Percentiles rank a stretch among this genome's conserved stretches.
These are phyloP conservation scores for Trypanosoma avium DNA, from an alignment of 208 protist genomes.

Conservation along the genomic window DNA sequence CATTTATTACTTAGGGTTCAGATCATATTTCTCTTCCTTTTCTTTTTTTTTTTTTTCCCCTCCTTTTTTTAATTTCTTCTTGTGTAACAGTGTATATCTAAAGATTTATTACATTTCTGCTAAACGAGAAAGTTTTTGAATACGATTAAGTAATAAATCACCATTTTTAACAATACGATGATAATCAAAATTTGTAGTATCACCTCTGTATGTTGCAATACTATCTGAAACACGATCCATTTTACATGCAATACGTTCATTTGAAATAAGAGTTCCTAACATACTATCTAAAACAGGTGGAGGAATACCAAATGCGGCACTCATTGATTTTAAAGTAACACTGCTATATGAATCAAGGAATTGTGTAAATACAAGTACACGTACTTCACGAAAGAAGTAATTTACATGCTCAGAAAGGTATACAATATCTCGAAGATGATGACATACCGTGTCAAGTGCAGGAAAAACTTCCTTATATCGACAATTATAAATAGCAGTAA, in stretches of 20 bases:
- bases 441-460: slow-evolving; percentile 90
- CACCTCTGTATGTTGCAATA: slow-evolving; percentile 95
- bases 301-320: slow-evolving; percentile 94
- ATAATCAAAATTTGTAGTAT: slow-evolving; percentile 97
- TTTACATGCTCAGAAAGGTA: slow-evolving; percentile 93
- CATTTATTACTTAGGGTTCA: no score
- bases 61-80: background rate
- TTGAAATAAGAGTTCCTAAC: slow-evolving; percentile 97
- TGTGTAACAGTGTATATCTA: background rate
- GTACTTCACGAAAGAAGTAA: slow-evolving; percentile 97
- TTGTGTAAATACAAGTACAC: slow-evolving; percentile 97
- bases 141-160: slow-evolving; percentile 96
- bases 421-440: slow-evolving; percentile 88
- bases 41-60: background rate
- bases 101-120: slow-evolving; percentile 81
- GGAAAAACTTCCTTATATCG: slow-evolving; percentile 94
- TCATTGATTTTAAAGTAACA: slow-evolving; percentile 96
- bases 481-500: slow-evolving; percentile 96
- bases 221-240: slow-evolving; percentile 98
- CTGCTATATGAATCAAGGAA: slow-evolving; percentile 99
- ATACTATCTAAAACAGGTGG: slow-evolving; percentile 89
- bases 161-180: slow-evolving; percentile 96
- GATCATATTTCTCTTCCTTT: no score
- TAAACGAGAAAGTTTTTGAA: slow-evolving; percentile 98
- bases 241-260: slow-evolving; percentile 96